These are phyloP conservation scores for Lanmaoa rubissima DNA, from an alignment of 768 basidiomycete genomes.

Conservation along the genomic window DNA sequence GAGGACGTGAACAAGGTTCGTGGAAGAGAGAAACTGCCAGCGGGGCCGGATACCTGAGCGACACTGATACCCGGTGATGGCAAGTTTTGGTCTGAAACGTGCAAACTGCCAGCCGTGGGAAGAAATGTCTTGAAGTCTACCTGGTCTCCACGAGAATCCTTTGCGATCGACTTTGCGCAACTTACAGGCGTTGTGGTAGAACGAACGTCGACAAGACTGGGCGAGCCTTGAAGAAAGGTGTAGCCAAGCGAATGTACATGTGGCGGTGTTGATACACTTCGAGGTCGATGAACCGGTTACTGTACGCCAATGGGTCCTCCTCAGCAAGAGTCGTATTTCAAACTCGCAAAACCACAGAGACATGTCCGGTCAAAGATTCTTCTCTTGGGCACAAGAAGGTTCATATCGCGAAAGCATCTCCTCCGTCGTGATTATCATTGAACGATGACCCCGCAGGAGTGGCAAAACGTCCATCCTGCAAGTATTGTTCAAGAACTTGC, in stretches of 20 bases:
- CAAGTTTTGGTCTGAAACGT: neutral
- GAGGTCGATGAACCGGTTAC: neutral
- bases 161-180: neutral
- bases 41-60: neutral
- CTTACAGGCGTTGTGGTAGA: neutral
- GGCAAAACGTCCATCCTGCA: slow-evolving; percentile 92
- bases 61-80: neutral
- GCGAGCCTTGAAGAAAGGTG: no score
- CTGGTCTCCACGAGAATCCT: neutral
- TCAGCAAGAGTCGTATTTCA: slow-evolving; percentile 13
- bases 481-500: slow-evolving; percentile 84
- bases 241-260: neutral
- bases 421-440: neutral
- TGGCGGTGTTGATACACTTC: slow-evolving; percentile 4
- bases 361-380: slow-evolving; percentile 62
- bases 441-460: slow-evolving; percentile 48
- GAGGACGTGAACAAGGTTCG: neutral
- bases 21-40: neutral
- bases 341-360: slow-evolving; percentile 7
- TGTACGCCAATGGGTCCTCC: slow-evolving; percentile 2
- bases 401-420: neutral
- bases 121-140: neutral
- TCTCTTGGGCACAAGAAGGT: slow-evolving; percentile 71
- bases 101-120: slow-evolving; percentile 10
- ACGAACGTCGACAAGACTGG: neutral